These are phyloP conservation scores for Corrigiola litoralis DNA, from an alignment of 179 eudicot species.

Conservation along the genomic window DNA sequence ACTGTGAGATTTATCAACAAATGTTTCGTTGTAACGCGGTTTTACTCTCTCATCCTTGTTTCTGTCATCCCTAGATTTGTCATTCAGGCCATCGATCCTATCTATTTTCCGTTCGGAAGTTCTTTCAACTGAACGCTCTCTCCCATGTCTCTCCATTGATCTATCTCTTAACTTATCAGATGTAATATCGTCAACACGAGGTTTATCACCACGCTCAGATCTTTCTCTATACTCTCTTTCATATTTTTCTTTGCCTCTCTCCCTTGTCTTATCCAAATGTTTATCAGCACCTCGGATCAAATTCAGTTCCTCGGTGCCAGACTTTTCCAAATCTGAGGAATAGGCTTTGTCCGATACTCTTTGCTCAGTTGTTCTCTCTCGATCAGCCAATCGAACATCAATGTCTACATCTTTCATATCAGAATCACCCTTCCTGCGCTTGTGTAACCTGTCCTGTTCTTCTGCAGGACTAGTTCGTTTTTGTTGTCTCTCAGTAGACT, in stretches of 20 bases:
- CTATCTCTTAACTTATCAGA: constrained; percentile 67
- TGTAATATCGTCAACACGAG: constrained; percentile 64
- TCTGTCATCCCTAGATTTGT: constrained; percentile 72
- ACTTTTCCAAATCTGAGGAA: constrained; percentile 45
- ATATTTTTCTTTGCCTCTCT: constrained; percentile 67
- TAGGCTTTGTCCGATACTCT: constrained; percentile 43
- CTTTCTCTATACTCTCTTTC: constrained; percentile 81
- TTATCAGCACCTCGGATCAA: constrained; percentile 45
- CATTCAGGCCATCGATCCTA: constrained; percentile 57
- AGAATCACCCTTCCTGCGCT: constrained; percentile 74
- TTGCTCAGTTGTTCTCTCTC: constrained; percentile 49
- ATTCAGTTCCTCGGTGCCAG: constrained; percentile 48
- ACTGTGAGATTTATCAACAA: constrained; percentile 56
- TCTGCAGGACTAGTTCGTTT: constrained; percentile 87
- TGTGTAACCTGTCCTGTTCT: constrained; percentile 69
- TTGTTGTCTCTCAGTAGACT: constrained; percentile 54
- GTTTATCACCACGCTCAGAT: constrained; percentile 62
- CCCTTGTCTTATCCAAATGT: constrained; percentile 54
- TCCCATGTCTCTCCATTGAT: constrained; percentile 78
- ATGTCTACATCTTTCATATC: constrained; percentile 61
- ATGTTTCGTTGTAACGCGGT: constrained; percentile 52
- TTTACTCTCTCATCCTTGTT: constrained; percentile 80
- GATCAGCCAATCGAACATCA: constrained; percentile 57
- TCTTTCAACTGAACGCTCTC: constrained; percentile 87
- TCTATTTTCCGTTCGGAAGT: constrained; percentile 58